Evolutionary conservation across 1,139 yeast genomes (phyloP).

Genomic region (Saccharomyces hybrid): DNA sequence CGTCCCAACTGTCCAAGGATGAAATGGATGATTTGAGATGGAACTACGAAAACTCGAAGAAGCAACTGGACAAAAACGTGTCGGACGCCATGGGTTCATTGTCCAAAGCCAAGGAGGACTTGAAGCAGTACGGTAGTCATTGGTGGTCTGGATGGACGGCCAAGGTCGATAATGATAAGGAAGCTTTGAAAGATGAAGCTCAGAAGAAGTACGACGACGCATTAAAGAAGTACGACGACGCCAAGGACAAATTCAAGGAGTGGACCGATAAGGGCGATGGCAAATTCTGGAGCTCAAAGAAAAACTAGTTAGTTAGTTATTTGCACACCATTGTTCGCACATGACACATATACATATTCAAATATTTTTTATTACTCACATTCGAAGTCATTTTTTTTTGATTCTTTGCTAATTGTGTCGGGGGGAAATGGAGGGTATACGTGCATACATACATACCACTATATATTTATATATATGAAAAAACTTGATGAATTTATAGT

Average conservation of each 20-base stretch:
- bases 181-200: slow-evolving; percentile 22
- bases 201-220: slow-evolving; percentile 32
- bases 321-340: slow-evolving; percentile 8
- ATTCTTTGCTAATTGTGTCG: background rate
- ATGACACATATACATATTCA: slow-evolving; percentile 13
- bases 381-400: background rate
- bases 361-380: background rate
- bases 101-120: background rate
- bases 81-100: slow-evolving; percentile 6
- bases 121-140: background rate
- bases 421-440: background rate
- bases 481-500: background rate
- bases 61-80: slow-evolving; percentile 17
- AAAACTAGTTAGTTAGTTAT: slow-evolving; percentile 1
- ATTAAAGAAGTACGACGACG: slow-evolving; percentile 27
- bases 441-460: background rate
- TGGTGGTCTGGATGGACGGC: background rate
- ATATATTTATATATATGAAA: background rate
- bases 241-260: slow-evolving; percentile 23
- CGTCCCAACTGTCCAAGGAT: slow-evolving; percentile 37
- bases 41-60: slow-evolving; percentile 10
- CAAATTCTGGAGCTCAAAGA: slow-evolving; percentile 23
- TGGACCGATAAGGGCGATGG: slow-evolving; percentile 25
- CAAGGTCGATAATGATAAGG: background rate
- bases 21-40: slow-evolving; percentile 32